phyloP scores from a whole-genome alignment of 2,329 filamentous ascomycete genomes.

The Sclerotinia trifoliorum region DNA sequence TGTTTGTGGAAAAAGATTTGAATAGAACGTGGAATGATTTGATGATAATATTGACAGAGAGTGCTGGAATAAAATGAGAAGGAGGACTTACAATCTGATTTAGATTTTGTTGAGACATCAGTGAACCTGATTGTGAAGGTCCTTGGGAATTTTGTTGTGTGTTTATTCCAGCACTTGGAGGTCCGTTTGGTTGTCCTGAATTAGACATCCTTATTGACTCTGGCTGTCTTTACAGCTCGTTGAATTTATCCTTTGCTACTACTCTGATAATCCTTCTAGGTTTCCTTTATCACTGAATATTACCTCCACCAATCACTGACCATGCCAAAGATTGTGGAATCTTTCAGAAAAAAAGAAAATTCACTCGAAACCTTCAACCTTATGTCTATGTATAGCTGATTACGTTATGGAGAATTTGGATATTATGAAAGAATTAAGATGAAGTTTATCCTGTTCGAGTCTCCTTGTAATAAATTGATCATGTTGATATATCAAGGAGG shows the following conservation, averaged over 20 bases:
- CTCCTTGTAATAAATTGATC: neutral
- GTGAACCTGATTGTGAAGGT: slow-evolving; percentile 48
- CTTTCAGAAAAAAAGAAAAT: no score
- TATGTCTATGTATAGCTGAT: neutral
- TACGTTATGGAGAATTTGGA: neutral
- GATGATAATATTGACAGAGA: neutral
- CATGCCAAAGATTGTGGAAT: neutral
- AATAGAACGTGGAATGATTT: neutral
- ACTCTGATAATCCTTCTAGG: no score
- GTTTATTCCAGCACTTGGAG: slow-evolving; percentile 44
- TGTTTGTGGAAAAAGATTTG: neutral
- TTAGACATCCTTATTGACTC: slow-evolving; percentile 35
- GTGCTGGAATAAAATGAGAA: neutral
- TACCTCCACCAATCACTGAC: neutral
- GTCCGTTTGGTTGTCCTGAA: slow-evolving; percentile 48
- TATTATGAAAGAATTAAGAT: neutral
- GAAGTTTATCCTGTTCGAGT: neutral
- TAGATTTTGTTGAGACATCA: slow-evolving; percentile 80
- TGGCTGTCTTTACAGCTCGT: no score
- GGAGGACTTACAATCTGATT: slow-evolving; percentile 84
- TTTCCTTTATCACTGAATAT: neutral
- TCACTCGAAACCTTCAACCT: neutral
- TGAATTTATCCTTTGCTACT: no score
- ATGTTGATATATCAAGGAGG: neutral
- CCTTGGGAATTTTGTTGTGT: slow-evolving; percentile 48